Percentiles rank a stretch among this genome's conserved stretches.
Evolutionary conservation across 2,329 filamentous ascomycete genomes (phyloP).

Genomic region (Calonectria ilicicola): DNA sequence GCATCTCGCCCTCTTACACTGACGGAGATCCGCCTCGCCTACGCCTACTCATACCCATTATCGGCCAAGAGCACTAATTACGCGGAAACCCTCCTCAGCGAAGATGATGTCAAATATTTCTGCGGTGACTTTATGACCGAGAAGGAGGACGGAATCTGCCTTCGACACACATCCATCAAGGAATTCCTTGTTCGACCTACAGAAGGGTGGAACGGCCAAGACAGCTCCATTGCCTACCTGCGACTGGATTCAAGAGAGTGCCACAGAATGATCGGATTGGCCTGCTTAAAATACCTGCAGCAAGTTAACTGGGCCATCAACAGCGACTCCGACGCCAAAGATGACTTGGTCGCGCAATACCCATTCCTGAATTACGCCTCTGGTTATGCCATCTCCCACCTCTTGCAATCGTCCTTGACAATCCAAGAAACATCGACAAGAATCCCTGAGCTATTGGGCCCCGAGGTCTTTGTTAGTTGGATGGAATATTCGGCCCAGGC

Average conservation of each 20-base stretch:
- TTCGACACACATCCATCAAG: constrained; percentile 5
- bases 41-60: constrained; percentile 2
- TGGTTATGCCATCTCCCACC: neutral
- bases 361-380: constrained; percentile 3
- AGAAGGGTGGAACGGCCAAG: neutral
- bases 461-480: neutral
- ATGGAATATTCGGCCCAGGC: neutral
- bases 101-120: neutral
- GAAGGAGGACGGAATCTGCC: neutral
- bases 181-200: constrained; percentile 4
- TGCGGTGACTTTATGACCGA: neutral
- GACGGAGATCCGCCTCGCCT: neutral
- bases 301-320: neutral
- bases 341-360: neutral
- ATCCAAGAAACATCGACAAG: neutral
- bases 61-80: neutral
- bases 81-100: neutral
- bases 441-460: neutral
- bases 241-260: neutral
- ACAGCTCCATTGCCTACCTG: neutral
- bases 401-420: neutral
- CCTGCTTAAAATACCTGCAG: neutral
- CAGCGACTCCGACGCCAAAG: neutral
- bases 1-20: constrained; percentile 5
- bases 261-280: constrained; percentile 4